Evolutionary conservation across 169 alveolate genomes (phyloP).

Genomic region (Plasmodium vivax): DNA sequence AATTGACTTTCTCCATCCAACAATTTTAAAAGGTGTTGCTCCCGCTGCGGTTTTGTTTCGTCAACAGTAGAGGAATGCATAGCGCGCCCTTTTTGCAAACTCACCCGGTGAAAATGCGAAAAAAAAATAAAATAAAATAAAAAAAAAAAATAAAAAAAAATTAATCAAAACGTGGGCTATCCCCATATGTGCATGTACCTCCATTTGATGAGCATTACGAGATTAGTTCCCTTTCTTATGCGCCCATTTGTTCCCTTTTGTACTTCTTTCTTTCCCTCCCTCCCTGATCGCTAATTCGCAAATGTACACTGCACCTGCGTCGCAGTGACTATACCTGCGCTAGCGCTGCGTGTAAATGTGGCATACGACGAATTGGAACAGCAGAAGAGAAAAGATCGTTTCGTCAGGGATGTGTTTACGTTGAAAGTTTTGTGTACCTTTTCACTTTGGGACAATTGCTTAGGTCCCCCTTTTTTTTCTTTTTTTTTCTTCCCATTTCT

Average conservation of each 20-base stretch:
- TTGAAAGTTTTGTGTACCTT: not conserved
- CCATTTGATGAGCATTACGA: not conserved
- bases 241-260: not conserved
- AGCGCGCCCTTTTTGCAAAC: not conserved
- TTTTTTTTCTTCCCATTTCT: not conserved
- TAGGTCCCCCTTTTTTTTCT: not conserved
- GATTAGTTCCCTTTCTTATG: not conserved
- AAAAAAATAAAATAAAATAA: not conserved
- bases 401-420: not conserved
- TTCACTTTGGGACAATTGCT: not conserved
- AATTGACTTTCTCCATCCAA: not conserved
- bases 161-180: not conserved
- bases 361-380: not conserved
- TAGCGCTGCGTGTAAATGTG: not conserved
- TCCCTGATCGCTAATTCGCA: not conserved
- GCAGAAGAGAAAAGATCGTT: not conserved
- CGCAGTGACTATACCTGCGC: not conserved
- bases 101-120: not conserved
- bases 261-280: not conserved
- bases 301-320: not conserved
- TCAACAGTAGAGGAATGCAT: not conserved
- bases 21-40: not conserved
- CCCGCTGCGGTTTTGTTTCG: not conserved
- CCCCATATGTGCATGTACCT: not conserved
- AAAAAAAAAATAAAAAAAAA: conserved; percentile 3